Evolutionary conservation across 192 early-diverging fungal species (phyloP).

Genomic region (Lunasporangiospora selenospora): DNA sequence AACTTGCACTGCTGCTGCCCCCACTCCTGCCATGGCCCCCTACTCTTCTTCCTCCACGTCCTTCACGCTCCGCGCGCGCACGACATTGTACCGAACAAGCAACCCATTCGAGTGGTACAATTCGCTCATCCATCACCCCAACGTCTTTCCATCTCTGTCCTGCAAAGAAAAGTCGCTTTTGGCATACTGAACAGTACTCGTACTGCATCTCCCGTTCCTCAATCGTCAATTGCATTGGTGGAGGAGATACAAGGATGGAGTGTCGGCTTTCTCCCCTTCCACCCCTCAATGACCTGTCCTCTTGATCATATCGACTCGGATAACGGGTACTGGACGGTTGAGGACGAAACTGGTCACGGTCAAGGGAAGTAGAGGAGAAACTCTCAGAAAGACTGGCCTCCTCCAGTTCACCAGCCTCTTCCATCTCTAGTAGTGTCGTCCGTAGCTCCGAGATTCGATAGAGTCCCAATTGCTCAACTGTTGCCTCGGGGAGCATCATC

Average conservation of each 20-base stretch:
- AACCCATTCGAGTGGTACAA: slow-evolving; percentile 42
- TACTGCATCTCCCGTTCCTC: slow-evolving; percentile 26
- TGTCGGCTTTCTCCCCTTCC: too few relatives aligned
- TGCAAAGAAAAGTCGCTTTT: slow-evolving; percentile 32
- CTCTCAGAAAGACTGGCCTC: too few relatives aligned
- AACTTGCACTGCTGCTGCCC: neutral
- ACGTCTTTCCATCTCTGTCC: slow-evolving; percentile 44
- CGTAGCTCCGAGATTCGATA: slow-evolving; percentile 11
- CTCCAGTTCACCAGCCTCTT: neutral
- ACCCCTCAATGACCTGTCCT: too few relatives aligned
- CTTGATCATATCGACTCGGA: too few relatives aligned
- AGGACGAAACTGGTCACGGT: too few relatives aligned
- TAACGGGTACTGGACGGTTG: too few relatives aligned
- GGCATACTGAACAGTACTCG: slow-evolving; percentile 40
- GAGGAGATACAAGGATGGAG: too few relatives aligned
- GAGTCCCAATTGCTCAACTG: slow-evolving; percentile 24
- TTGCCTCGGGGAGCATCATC: slow-evolving; percentile 30
- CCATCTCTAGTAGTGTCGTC: neutral
- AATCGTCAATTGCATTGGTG: slow-evolving; percentile 14
- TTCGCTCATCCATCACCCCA: slow-evolving; percentile 48
- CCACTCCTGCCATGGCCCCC: neutral
- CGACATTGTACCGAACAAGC: slow-evolving; percentile 44
- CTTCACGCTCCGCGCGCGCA: slow-evolving; percentile 12
- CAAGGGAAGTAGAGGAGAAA: too few relatives aligned
- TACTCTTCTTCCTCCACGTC: neutral